Base-by-base conservation (phyloP, 768 basidiomycete species). In the Mycena indigotica region DNA sequence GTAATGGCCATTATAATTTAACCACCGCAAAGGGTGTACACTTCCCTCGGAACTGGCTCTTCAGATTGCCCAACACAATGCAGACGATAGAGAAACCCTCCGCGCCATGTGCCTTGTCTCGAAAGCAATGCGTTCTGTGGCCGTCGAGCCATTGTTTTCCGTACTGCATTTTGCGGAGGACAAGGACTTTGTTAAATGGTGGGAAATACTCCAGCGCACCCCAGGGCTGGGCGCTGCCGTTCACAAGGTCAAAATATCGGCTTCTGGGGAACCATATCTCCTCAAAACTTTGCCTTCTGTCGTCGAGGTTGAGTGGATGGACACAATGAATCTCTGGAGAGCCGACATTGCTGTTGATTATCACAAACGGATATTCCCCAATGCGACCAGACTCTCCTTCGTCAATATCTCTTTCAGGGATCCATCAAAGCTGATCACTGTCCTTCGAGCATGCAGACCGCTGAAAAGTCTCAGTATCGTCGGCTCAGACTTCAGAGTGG, bases 101-200 rank as follows among this genome's bases (percentile, higher is more conserved):
- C 50, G 50, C 15, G 29, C 26, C 5, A 30, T 51, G 50, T 51
- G 50, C 35, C 50, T 51, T 13, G 29, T 25, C 26, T 51, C 50
- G 13, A 29, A 21, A 6, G 30, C n/a, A 4, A 29, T 35, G 28
- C 50, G 29, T 16, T 6, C 4, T 8, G 5, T 32, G 16, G 29
- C 50, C 25, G 6, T 29, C 15, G 50, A 51, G 50, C 28, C 4
- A 5, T 21, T 51, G 16, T 51, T 51, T 25, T 51, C 28, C 21
- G 29, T 30, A 6, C 13, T 51, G 15, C 16, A 23, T 21, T 32
- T 51, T 25, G 5, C 28, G 5, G 5, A 15, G 5, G n/a, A 35
- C 5, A 30, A 30, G 6, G 50, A 51, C 50, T 30, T 51, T 21
- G 25, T 12, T 5, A 4, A 4, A 5, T 51, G 50, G 50, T 35